Evolutionary conservation across 1,284 basidiomycete genomes (phyloP).

Genomic region (Thecaphora frezii): DNA sequence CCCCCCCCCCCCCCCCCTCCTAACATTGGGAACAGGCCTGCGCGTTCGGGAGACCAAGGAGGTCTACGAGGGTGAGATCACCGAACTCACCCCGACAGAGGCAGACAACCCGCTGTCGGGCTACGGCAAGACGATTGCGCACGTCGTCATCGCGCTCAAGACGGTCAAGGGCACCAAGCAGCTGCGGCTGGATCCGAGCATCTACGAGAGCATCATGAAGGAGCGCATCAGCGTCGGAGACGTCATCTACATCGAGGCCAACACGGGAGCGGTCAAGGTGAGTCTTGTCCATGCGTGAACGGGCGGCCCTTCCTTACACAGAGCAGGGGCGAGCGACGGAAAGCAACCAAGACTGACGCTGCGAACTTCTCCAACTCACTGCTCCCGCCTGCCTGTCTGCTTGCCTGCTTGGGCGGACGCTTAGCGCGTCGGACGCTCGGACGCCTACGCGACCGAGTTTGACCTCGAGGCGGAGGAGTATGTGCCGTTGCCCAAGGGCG

Average conservation of each 20-base stretch:
- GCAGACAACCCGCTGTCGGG: constrained; percentile 65
- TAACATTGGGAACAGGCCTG: constrained; percentile 67
- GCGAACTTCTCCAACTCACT: background rate
- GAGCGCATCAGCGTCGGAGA: constrained; percentile 96
- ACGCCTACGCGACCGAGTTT: constrained; percentile 97
- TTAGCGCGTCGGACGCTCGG: constrained; percentile 92
- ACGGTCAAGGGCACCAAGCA: constrained; percentile 99
- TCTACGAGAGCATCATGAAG: constrained; percentile 96
- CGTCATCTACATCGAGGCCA: constrained; percentile 91
- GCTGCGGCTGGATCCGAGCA: constrained; percentile 86
- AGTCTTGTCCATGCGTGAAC: too few species aligned
- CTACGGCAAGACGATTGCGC: constrained; percentile 97
- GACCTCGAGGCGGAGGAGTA: constrained; percentile 98
- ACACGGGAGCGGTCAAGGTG: constrained; percentile 94
- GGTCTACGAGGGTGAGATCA: constrained; percentile 97
- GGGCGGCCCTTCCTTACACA: too few species aligned
- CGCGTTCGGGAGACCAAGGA: constrained; percentile 80
- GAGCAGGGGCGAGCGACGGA: too few species aligned
- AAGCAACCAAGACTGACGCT: too few species aligned
- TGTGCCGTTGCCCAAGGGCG: constrained; percentile 94
- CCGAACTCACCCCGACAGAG: constrained; percentile 88
- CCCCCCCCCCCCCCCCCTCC: too few species aligned
- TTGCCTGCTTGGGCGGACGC: background rate
- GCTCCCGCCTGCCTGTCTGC: background rate
- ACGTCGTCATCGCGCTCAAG: constrained; percentile 94